Evolutionary conservation across 2,329 filamentous ascomycete species (phyloP), one percentile per base, ranked within the genome.

Genomic region (Penicillium sp.): DNA sequence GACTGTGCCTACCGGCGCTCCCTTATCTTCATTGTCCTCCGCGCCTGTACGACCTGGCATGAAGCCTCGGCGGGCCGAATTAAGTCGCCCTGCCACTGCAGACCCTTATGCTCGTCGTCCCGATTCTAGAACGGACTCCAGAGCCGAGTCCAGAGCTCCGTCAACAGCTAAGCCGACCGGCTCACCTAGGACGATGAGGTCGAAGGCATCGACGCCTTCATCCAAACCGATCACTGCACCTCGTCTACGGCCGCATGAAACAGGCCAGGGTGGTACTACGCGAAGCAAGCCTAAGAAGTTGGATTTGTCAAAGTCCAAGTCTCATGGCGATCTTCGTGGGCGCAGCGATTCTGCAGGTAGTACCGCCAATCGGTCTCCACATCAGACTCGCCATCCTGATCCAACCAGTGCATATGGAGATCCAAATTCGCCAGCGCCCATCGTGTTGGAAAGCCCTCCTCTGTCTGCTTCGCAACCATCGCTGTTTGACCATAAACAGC

Each of bases 31-130:
- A 14, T 42, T 82, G 8, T 76, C 78, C 52, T 74, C 76, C 30
- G 79, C 76, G 11, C 77, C 78, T 14, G 73, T 79, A 46, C 70
- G 79, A 33, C 72, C 67, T 4, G 57, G 51, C 4, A 52, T 54
- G 33, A 65, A 63, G 30, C 50, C 62, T 13, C 59, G 63, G 18
- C 53, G 60, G 17, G 54, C 62, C n/a, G 63, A 67, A 38, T 13
- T 62, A n/a, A 48, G 50, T 35, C 60, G 60, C 13, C 60, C 61
- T 10, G 55, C 57, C 29, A 64, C 62, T 14, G 55, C 60, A 27
- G 57, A 62, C 29, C 60, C 57, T 11, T 61, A 60, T 35, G 50
- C 58, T 25, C 50, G 53, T 35, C 52, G 56, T 20, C 47, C 75
- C 18, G 75, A 77, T 48, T 74, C 74, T 9, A 52, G 52, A 60